These are phyloP conservation scores for Massariosphaeria phaeospora DNA, from an alignment of 495 filamentous ascomycete species.

Conservation along the genomic window DNA sequence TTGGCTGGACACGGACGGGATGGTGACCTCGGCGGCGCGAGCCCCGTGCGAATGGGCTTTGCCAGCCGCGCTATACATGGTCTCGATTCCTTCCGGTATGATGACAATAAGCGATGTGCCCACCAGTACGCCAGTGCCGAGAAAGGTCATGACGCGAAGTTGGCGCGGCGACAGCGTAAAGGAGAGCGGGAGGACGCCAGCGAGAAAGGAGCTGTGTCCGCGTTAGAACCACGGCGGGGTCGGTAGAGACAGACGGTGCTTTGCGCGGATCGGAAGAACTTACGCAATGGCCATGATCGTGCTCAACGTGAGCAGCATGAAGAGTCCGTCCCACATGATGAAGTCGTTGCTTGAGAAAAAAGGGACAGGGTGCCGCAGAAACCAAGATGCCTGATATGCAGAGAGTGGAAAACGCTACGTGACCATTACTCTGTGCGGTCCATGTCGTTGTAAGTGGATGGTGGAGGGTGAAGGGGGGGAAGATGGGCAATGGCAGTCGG, in stretches of 20 bases:
- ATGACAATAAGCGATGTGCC: conserved; percentile 95
- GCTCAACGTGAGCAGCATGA: conserved; percentile 79
- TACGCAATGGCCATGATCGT: conserved; percentile 94
- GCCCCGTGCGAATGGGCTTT: conserved; percentile 43
- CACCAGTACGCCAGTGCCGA: conserved; percentile 91
- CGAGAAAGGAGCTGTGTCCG: conserved; percentile 75
- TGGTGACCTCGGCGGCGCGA: conserved; percentile 24
- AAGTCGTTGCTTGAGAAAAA: neutral
- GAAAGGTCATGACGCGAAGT: conserved; percentile 79
- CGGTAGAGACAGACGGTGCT: neutral
- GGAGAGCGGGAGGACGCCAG: conserved; percentile 86
- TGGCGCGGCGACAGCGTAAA: conserved; percentile 86
- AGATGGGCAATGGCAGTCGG: neutral
- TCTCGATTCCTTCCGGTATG: conserved; percentile 94
- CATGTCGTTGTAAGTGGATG: conserved; percentile 9
- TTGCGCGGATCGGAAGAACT: conserved; percentile 34
- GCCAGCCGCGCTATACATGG: conserved; percentile 63
- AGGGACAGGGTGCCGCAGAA: neutral
- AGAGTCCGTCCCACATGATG: conserved; percentile 68
- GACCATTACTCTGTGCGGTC: conserved; percentile 2
- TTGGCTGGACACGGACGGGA: conserved; percentile 8
- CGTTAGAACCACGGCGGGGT: neutral
- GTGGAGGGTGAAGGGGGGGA: neutral
- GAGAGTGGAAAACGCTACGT: conserved; percentile 1
- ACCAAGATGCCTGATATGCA: neutral